Evolutionary conservation across 2,329 filamentous ascomycete species (phyloP).

Genomic region (Penicillium sp.): DNA sequence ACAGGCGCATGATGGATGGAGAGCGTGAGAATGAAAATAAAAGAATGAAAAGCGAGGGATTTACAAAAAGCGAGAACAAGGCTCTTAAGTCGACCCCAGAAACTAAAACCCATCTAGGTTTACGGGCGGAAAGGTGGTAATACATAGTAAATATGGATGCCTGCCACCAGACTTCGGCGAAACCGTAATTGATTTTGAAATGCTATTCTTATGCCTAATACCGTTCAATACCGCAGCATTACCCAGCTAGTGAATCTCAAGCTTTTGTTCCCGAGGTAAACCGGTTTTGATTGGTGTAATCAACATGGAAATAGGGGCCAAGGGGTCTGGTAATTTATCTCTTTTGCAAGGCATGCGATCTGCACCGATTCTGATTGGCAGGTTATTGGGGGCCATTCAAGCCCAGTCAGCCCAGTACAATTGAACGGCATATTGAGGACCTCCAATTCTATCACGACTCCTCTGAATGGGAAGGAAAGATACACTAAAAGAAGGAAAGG

Average conservation of each 20-base stretch:
- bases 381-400: background rate
- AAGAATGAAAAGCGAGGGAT: background rate
- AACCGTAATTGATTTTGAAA: no score
- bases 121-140: background rate
- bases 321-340: background rate
- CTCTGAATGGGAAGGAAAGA: no score
- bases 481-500: no score
- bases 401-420: no score
- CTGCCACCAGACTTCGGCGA: background rate
- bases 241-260: background rate
- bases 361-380: background rate
- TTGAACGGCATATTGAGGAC: no score
- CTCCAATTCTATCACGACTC: no score
- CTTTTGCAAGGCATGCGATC: background rate
- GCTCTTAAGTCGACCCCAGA: background rate
- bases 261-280: background rate
- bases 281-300: background rate
- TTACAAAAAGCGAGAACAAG: background rate
- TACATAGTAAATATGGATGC: background rate
- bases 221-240: background rate
- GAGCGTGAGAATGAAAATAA: background rate
- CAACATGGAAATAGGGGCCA: background rate
- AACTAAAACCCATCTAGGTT: background rate
- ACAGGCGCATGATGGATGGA: constrained; percentile 14
- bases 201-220: background rate